Percentiles rank a stretch among this genome's conserved stretches.
phyloP scores from a whole-genome alignment of 2,329 filamentous ascomycete genomes.

The Achaetomium macrosporum region DNA sequence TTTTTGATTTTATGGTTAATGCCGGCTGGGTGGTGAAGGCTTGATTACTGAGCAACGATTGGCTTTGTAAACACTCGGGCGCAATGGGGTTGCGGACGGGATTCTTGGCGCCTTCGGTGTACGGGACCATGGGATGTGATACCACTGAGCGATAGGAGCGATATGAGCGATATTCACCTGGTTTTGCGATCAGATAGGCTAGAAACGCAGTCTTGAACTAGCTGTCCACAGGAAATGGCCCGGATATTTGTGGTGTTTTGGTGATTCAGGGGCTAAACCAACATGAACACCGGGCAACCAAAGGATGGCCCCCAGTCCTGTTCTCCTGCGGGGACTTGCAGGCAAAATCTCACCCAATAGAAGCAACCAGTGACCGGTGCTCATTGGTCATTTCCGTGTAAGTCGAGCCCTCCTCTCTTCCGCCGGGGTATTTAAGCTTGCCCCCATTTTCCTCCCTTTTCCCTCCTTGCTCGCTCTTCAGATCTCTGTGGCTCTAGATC shows the following conservation, averaged over 20 bases:
- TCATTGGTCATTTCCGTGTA: slow-evolving; percentile 17
- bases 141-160: slow-evolving; percentile 11
- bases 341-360: background rate
- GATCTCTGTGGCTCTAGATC: background rate
- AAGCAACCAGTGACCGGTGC: background rate
- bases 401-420: background rate
- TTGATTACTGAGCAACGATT: slow-evolving; percentile 3
- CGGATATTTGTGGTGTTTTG: background rate
- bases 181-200: slow-evolving; percentile 1
- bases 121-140: slow-evolving; percentile 13
- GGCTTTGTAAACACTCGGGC: background rate
- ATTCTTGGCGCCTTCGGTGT: slow-evolving; percentile 10
- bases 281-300: slow-evolving; percentile 3
- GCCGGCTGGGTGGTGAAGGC: slow-evolving; percentile 88
- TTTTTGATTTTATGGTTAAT: slow-evolving; percentile 94
- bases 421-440: slow-evolving; percentile 10
- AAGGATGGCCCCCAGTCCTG: background rate
- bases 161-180: background rate
- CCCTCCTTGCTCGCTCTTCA: background rate
- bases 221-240: background rate
- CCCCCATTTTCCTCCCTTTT: slow-evolving; percentile 1
- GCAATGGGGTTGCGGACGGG: background rate
- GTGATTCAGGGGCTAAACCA: slow-evolving; percentile 10
- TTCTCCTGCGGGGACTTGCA: background rate
- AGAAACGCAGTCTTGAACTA: background rate